Evolutionary conservation across 2,329 filamentous ascomycete species (phyloP).

Genomic region (Aureobasidium lini): DNA sequence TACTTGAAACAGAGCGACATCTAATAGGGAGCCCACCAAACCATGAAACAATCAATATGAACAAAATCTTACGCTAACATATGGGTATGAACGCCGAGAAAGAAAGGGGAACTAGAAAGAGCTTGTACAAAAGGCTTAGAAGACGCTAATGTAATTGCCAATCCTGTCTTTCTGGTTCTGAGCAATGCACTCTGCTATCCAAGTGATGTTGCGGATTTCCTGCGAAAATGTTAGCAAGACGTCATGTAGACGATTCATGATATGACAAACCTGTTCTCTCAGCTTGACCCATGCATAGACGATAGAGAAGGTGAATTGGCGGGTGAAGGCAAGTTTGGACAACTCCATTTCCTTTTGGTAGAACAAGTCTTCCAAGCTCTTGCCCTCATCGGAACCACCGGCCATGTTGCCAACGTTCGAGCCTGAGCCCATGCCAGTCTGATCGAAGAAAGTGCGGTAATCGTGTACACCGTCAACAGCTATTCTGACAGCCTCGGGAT

Average conservation of each 20-base stretch:
- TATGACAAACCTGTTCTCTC: conserved; percentile 73
- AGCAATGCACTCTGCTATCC: conserved; percentile 99
- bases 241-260: neutral
- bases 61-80: conserved; percentile 16
- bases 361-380: conserved; percentile 93
- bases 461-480: conserved; percentile 89
- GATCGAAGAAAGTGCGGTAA: conserved; percentile 94
- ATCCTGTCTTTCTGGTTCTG: conserved; percentile 99
- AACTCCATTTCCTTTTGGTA: conserved; percentile 99
- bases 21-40: neutral
- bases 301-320: conserved; percentile 90
- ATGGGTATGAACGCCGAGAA: conserved; percentile 15
- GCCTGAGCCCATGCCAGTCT: conserved; percentile 63
- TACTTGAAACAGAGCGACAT: neutral
- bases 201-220: conserved; percentile 99
- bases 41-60: conserved; percentile 6
- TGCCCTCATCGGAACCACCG: conserved; percentile 71
- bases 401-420: conserved; percentile 76
- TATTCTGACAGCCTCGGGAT: conserved; percentile 85
- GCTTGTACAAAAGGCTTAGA: conserved; percentile 41
- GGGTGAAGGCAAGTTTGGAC: conserved; percentile 87
- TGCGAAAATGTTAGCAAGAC: conserved; percentile 35
- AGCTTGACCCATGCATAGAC: conserved; percentile 98
- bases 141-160: conserved; percentile 97
- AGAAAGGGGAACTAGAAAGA: neutral